Base-by-base conservation (phyloP, 208 protist genomes). In the Acanthamoeba culbertsoni region DNA sequence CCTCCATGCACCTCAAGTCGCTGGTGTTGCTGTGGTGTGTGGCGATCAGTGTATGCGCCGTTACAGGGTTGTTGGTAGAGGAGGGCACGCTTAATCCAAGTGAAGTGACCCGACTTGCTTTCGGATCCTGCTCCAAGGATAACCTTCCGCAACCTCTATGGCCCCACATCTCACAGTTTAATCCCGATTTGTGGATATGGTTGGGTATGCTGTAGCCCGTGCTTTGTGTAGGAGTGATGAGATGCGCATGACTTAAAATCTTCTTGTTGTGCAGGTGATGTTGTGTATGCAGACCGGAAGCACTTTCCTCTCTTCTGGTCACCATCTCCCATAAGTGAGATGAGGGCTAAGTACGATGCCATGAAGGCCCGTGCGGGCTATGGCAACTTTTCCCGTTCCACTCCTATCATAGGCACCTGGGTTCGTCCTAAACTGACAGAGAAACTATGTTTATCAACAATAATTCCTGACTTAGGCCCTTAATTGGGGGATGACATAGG, bases 141-240 rank as follows among this genome's bases (percentile, higher is more conserved):
- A 48, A 88, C 77, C 77, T 42, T 23, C 77, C 77, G n/a, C 77
- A 88, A 23, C 77, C 77, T 16, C 77, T 88, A 33, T 88, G 77
- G 77, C 7, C 43, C 12, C 77, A 18, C 77, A 59, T 88, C 43
- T 0, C 33, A 0, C 23, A 59, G 3, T 88, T 63, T 48, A 6
- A 88, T 4, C 77, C 77, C 18, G 45, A 88, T 16, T 33, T 88
- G 7, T 88, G 77, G 77, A 63, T 88, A 8, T 88, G 77, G 77
- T 35, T 88, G 20, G 68, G 68, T 75, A 42, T 23, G 16, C 51
- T n/a, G 16, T n/a, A 59, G 14, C 23, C 51, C 28, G 4, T 79
- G n/a, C 31, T 48, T n/a, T 45, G 23, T 75, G 33, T 28, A 42
- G 3, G 4, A 16, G 18, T 43, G 33, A 73, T 40, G 12, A 40